phyloP scores from a whole-genome alignment of 805 yeast species.

The Hanseniaspora valbyensis region DNA sequence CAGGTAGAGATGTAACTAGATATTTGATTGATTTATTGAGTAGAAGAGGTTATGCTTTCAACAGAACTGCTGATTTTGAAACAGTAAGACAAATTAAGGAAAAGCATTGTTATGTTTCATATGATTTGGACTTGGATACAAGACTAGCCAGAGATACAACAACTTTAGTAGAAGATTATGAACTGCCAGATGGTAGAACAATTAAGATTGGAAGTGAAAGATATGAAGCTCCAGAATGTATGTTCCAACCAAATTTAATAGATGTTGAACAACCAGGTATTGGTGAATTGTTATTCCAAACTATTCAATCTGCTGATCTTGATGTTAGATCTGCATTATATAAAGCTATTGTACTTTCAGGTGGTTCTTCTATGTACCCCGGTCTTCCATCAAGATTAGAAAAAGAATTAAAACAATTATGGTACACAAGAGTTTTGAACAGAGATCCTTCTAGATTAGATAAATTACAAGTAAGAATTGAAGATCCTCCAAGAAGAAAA shows the following conservation, averaged over 20 bases:
- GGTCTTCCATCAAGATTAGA: slow-evolving; percentile 93
- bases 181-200: slow-evolving; percentile 91
- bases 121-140: slow-evolving; percentile 82
- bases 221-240: slow-evolving; percentile 91
- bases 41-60: slow-evolving; percentile 95
- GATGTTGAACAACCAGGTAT: slow-evolving; percentile 96
- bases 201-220: slow-evolving; percentile 92
- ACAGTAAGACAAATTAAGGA: slow-evolving; percentile 97
- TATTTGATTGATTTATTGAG: slow-evolving; percentile 80
- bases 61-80: slow-evolving; percentile 97
- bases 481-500: slow-evolving; percentile 97
- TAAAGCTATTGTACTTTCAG: slow-evolving; percentile 87
- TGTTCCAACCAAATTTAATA: slow-evolving; percentile 89
- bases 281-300: slow-evolving; percentile 83
- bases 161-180: slow-evolving; percentile 78
- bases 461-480: slow-evolving; percentile 90
- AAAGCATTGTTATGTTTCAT: slow-evolving; percentile 87
- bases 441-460: slow-evolving; percentile 78
- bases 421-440: slow-evolving; percentile 80
- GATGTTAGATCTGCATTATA: slow-evolving; percentile 81
- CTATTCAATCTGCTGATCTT: slow-evolving; percentile 88
- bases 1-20: slow-evolving; percentile 97
- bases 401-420: slow-evolving; percentile 89
- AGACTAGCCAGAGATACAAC: slow-evolving; percentile 91
- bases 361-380: slow-evolving; percentile 98